These are phyloP conservation scores for Pontederia crassipes DNA, from an alignment of 176 grass and related monocot species.

Conservation along the genomic window DNA sequence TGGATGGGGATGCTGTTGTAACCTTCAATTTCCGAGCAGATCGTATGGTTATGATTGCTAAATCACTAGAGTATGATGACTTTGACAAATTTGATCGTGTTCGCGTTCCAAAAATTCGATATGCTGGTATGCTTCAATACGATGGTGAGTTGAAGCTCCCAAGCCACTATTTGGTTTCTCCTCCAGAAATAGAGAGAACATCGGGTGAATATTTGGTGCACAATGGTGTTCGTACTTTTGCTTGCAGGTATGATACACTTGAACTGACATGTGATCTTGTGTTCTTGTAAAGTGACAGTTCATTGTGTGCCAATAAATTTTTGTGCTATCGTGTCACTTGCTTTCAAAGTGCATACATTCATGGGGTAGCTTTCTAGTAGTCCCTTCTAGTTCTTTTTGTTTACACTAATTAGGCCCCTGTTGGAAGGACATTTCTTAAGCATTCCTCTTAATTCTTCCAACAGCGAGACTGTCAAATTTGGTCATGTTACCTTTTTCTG, in stretches of 20 bases:
- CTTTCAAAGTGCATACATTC: no score
- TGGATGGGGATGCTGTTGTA: slow-evolving; percentile 88
- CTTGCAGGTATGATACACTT: slow-evolving; percentile 59
- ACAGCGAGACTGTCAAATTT: slow-evolving; percentile 94
- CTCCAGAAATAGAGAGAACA: slow-evolving; percentile 92
- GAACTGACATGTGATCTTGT: background rate
- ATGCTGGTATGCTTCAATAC: slow-evolving; percentile 93
- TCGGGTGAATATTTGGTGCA: slow-evolving; percentile 97
- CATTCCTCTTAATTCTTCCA: background rate
- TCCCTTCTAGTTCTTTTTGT: background rate
- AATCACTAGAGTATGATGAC: slow-evolving; percentile 75
- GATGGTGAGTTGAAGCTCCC: slow-evolving; percentile 87
- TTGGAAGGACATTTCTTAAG: background rate
- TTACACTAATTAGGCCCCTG: background rate
- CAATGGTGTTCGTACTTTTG: slow-evolving; percentile 87
- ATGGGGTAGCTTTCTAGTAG: no score
- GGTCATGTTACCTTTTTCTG: slow-evolving; percentile 99
- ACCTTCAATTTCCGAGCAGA: slow-evolving; percentile 91
- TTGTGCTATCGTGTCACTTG: no score
- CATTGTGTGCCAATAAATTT: no score
- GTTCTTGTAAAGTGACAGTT: background rate
- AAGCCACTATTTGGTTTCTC: slow-evolving; percentile 58
- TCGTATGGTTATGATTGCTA: slow-evolving; percentile 88
- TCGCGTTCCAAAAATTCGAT: slow-evolving; percentile 65
- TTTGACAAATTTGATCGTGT: slow-evolving; percentile 90